Base-by-base conservation (phyloP, 148 eudicot genomes). In the Rhododendron vialii region DNA sequence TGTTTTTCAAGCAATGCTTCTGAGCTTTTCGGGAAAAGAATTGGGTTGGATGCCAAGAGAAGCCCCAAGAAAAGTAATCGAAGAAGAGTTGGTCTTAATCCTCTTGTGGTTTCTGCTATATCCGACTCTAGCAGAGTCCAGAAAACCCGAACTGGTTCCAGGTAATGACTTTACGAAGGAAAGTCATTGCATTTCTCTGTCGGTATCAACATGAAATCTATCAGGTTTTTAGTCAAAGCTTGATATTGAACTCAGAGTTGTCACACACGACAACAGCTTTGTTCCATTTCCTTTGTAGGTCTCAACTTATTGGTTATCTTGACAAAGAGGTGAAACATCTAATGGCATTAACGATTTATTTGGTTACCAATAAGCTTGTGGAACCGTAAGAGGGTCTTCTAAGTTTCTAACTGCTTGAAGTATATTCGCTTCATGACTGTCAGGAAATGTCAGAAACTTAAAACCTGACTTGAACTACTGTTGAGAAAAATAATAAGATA, bases 111-210 rank as follows among this genome's bases (percentile, higher is more conserved):
- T 7, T 93, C 90, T 83, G 96, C 94, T 5, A 98, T 96, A 67
- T 96, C 99, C 1, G 99, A 96, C 89, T 96, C 99, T 3, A 85
- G 90, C 86, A 96, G 82, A 96, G 98, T 89, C 98, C 98, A 51
- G 96, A 96, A 84, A 96, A 96, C 88, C 98, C 98, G 17, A 93
- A 96, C 86, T 96, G 98, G 98, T 96, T 96, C 87, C 98, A 96
- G 98, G 98, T 96, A 87, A 61, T 61, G 11, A 61, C 26, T 24
- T 61, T 24, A 61, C 8, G 11, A 61, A 61, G 11, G 26, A 22
- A 61, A 61, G 9, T 1, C 26, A 6, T 61, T 2, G 10, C 7
- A 61, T 61, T 24, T 61, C 6, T 61, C 11, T 24, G 69, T 24
- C 24, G 69, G 69, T 11, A 61, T 55, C 7, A n/a, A 47, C 7